Evolutionary conservation across 2,329 filamentous ascomycete species (phyloP).

Genomic region (Fusarium haematococcum): DNA sequence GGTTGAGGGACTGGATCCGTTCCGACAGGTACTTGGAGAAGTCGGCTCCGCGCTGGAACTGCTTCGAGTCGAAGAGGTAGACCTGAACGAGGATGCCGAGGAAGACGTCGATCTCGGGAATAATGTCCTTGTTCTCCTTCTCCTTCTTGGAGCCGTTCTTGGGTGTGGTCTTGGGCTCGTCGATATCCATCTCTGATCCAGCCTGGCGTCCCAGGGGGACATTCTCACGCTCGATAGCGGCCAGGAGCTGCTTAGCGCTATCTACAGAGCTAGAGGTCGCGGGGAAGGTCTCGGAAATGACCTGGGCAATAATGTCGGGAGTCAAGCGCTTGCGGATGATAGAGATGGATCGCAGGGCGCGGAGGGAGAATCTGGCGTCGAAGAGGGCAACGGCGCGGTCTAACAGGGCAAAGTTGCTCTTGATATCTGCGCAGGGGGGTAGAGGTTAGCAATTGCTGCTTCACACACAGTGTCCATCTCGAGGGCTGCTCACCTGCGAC

Average conservation of each 20-base stretch:
- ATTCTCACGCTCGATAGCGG: conserved; percentile 75
- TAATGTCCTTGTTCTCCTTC: conserved; percentile 78
- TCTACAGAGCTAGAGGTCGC: conserved; percentile 69
- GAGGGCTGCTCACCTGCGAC: conserved; percentile 64
- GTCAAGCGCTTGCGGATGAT: conserved; percentile 92
- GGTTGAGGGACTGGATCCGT: conserved; percentile 88
- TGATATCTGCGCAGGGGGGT: conserved; percentile 78
- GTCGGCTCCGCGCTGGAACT: conserved; percentile 81
- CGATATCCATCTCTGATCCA: conserved; percentile 78
- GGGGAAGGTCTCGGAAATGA: conserved; percentile 84
- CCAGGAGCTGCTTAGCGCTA: conserved; percentile 76
- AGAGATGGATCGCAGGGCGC: conserved; percentile 94
- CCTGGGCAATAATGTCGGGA: conserved; percentile 82
- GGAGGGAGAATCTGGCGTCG: conserved; percentile 93
- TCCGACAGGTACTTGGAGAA: conserved; percentile 89
- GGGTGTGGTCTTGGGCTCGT: conserved; percentile 65
- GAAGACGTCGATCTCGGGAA: conserved; percentile 91
- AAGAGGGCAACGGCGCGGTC: conserved; percentile 93
- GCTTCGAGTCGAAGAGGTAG: conserved; percentile 86
- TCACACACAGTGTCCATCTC: not conserved
- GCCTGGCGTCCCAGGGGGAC: conserved; percentile 70
- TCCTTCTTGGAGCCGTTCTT: conserved; percentile 74
- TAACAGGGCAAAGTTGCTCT: conserved; percentile 90
- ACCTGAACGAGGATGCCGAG: conserved; percentile 89
- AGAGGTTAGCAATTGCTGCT: conserved; percentile 35